phyloP scores from a whole-genome alignment of 495 filamentous ascomycete genomes.

The Coniosporium apollinis region DNA sequence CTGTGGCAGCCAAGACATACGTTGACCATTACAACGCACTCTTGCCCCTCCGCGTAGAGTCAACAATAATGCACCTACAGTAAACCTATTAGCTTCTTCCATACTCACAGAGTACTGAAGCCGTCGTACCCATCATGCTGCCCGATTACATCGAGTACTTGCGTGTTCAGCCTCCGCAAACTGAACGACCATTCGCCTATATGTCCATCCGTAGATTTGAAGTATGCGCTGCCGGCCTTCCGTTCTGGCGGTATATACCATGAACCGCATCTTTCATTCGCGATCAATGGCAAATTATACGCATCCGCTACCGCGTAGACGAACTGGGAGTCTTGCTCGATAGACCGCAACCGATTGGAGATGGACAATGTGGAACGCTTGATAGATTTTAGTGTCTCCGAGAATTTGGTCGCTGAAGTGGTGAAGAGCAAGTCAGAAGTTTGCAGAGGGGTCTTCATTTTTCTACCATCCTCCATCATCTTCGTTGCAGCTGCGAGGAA shows the following conservation, averaged over 20 bases:
- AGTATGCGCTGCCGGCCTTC: constrained; percentile 66
- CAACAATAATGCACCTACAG: constrained; percentile 70
- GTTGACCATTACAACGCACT: constrained; percentile 34
- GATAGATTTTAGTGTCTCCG: constrained; percentile 34
- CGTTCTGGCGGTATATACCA: constrained; percentile 69
- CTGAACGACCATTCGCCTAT: constrained; percentile 79
- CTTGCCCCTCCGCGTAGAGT: constrained; percentile 89
- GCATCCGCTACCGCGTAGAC: constrained; percentile 15
- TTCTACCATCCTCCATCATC: too few relatives aligned
- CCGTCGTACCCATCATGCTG: constrained; percentile 43
- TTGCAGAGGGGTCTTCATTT: neutral
- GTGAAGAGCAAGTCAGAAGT: constrained; percentile 21
- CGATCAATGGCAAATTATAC: constrained; percentile 58
- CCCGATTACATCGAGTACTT: constrained; percentile 48
- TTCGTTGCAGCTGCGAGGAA: too few relatives aligned
- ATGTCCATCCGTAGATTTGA: constrained; percentile 97
- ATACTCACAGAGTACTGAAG: neutral
- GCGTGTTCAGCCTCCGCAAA: constrained; percentile 65
- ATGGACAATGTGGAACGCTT: constrained; percentile 62
- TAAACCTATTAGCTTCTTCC: neutral
- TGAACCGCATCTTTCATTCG: constrained; percentile 86
- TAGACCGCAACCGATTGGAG: constrained; percentile 54
- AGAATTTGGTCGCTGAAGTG: constrained; percentile 7
- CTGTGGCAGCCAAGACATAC: too few relatives aligned
- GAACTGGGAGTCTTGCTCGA: constrained; percentile 19